These are phyloP conservation scores for Pistacia atlantica DNA, from an alignment of 345 rosid species.

Conservation along the genomic window DNA sequence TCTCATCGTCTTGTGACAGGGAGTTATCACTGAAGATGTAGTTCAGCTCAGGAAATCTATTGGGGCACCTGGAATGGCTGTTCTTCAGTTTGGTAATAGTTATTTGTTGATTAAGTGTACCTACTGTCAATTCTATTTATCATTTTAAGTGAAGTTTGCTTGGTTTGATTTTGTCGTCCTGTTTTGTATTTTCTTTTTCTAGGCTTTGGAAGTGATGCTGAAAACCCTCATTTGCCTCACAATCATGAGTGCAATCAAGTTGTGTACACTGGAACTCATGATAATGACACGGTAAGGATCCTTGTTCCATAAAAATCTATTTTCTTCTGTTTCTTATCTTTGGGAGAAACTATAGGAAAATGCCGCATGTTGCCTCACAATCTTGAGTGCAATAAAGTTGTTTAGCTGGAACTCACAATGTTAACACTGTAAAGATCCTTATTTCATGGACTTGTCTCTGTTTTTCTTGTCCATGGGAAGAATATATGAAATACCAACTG, in stretches of 20 bases:
- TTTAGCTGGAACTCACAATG: no score
- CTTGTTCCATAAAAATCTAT: conserved; percentile 6
- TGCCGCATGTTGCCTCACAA: conserved; percentile 4
- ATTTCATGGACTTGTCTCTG: neutral
- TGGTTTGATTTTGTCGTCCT: neutral
- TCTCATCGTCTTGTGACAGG: conserved; percentile 43
- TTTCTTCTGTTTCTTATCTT: neutral
- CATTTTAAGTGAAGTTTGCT: conserved; percentile 1
- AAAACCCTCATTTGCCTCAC: conserved; percentile 93
- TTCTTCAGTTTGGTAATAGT: conserved; percentile 88
- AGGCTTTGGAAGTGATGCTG: conserved; percentile 86
- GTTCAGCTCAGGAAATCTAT: conserved; percentile 82
- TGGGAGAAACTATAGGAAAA: neutral
- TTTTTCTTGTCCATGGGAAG: neutral
- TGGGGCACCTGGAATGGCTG: conserved; percentile 98
- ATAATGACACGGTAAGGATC: conserved; percentile 79
- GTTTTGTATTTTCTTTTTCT: conserved; percentile 22
- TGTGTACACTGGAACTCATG: conserved; percentile 98
- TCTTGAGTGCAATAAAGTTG: no score
- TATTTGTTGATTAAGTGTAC: neutral
- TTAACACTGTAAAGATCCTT: neutral
- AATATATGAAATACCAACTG: neutral
- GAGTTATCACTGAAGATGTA: conserved; percentile 95
- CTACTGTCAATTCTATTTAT: neutral
- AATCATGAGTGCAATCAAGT: conserved; percentile 91